Evolutionary conservation across 2,329 filamentous ascomycete species (phyloP), one percentile per base, ranked within the genome.

Genomic region (Phialocephala sp.): DNA sequence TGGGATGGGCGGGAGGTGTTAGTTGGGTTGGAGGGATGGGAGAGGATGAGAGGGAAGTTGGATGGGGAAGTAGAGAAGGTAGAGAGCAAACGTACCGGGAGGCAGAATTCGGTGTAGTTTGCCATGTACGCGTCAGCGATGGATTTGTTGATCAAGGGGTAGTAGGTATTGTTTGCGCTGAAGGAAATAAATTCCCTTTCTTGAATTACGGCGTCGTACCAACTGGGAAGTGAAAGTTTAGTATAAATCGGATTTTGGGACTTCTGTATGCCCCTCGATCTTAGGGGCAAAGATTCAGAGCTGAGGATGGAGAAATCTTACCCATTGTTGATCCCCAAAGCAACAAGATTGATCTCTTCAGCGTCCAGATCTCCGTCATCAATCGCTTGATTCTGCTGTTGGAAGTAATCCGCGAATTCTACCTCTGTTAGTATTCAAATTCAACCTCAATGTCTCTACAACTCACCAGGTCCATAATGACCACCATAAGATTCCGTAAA

Each of bases 321-420:
- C 11, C 76, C 77, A 41, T 79, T 78, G 62, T 75, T 77, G 52
- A 78, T 74, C 2, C 76, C 76, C 1, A 78, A 69, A 6, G 75
- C 76, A 18, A 76, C 66, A 8, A 79, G 68, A n/a, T 67, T 64
- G 20, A 81, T 74, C 15, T 73, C 73, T 39, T 76, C 66, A 12
- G 76, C 78, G 1, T 61, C 61, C 4, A 81, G 62, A 0, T 72
- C 75, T 11, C 84, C 82, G 2, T 74, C 66, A 11, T 74, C 72
- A 64, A 89, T 87, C 20, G 76, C 76, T 15, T 80, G 78, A 68
- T 89, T 89, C 71, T 88, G 83, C n/a, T 81, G 74, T 64, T 86
- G 77, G 71, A 89, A 84, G 71, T 85, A 85, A 18, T 54, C 22
- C 24, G 50, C 50, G 11, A 54, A 54, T 54, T 54, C 50, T 32